Conservation (phyloP, 345 rosid genomes). For the Melaleuca quinquenervia region DNA sequence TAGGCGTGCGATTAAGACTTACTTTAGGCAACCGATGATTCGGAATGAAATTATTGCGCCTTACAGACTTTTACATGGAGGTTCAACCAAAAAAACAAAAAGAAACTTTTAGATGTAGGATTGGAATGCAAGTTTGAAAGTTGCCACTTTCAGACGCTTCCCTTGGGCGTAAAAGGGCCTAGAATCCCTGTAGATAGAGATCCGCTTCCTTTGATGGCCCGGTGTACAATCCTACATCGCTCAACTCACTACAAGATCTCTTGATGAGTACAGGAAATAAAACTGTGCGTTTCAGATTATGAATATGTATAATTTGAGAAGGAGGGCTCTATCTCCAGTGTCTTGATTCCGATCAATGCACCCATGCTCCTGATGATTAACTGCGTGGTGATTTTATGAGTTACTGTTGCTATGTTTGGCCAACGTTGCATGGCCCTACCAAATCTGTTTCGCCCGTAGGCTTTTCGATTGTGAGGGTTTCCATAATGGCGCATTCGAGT, state of each 20-base stretch:
- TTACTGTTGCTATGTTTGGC: not conserved
- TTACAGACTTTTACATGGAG: not conserved
- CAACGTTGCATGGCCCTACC: not conserved
- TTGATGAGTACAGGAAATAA: not conserved
- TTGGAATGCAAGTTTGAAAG: not conserved
- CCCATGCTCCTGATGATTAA: not conserved
- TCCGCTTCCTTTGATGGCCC: not conserved
- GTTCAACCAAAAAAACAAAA: not conserved
- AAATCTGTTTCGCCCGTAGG: not conserved
- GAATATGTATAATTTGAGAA: not conserved
- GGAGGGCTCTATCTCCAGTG: not conserved
- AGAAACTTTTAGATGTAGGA: not conserved
- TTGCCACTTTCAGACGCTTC: not conserved
- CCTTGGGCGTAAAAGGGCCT: not conserved
- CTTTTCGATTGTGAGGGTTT: not conserved
- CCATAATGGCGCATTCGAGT: not conserved
- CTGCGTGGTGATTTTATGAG: not conserved
- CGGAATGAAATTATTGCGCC: not conserved
- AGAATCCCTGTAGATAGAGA: not conserved
- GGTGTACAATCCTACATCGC: not conserved
- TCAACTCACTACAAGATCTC: not conserved
- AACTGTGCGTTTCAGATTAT: not conserved
- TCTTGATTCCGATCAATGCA: not conserved
- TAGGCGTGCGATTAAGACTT: not conserved
- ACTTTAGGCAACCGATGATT: not conserved